phyloP scores from a whole-genome alignment of 2,329 filamentous ascomycete species.

The Penicillium sp. region DNA sequence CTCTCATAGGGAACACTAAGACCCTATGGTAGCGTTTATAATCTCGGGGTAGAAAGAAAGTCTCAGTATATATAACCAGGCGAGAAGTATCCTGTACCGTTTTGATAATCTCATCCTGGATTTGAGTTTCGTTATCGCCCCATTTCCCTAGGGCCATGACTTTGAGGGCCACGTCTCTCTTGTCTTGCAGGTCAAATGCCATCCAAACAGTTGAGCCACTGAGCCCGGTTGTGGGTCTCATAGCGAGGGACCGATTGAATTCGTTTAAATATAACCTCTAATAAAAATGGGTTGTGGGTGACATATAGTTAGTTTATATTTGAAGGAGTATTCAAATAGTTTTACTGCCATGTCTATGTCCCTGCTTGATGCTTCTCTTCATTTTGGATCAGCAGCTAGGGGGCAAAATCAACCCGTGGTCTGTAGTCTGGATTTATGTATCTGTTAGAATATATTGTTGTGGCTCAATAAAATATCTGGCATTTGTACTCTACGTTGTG shows the following conservation, averaged over 20 bases:
- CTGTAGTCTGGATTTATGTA: neutral
- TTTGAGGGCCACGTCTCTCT: slow-evolving; percentile 26
- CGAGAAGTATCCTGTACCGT: slow-evolving; percentile 18
- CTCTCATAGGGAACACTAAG: slow-evolving; percentile 24
- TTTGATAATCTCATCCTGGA: slow-evolving; percentile 23
- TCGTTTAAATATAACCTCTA: too few relatives aligned
- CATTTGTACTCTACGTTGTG: neutral
- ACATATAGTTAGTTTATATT: too few relatives aligned
- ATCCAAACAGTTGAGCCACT: slow-evolving; percentile 29
- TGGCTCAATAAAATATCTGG: neutral
- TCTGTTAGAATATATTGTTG: neutral
- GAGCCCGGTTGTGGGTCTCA: neutral
- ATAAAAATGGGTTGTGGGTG: too few relatives aligned
- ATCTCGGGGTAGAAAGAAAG: slow-evolving; percentile 19
- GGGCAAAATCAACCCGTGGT: neutral
- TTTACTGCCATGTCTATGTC: neutral
- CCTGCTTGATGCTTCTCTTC: neutral
- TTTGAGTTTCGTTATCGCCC: slow-evolving; percentile 18
- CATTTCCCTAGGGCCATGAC: slow-evolving; percentile 19
- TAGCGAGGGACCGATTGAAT: too few relatives aligned
- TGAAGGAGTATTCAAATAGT: too few relatives aligned
- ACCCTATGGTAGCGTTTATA: slow-evolving; percentile 17
- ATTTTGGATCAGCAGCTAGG: neutral
- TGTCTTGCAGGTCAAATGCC: slow-evolving; percentile 21
- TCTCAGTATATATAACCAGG: slow-evolving; percentile 20